These are phyloP conservation scores for Penicillium sclerotiorum DNA, from an alignment of 2,329 filamentous ascomycete genomes.

Conservation along the genomic window DNA sequence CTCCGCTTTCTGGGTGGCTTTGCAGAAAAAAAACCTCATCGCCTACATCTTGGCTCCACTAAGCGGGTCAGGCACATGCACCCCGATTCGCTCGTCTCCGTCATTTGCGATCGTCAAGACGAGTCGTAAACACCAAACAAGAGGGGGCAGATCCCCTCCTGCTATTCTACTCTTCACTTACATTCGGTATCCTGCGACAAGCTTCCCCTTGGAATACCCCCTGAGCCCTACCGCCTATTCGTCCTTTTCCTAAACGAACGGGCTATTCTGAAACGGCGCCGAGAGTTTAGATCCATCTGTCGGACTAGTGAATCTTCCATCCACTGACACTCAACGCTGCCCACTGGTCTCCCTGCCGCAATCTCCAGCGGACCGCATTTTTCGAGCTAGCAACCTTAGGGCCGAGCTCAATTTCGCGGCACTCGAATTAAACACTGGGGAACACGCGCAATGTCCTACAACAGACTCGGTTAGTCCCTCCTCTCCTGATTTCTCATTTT, in stretches of 20 bases:
- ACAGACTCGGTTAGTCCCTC: conserved; percentile 67
- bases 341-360: conserved; percentile 29
- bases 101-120: conserved; percentile 23
- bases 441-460: conserved; percentile 60
- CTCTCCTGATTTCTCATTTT: conserved; percentile 22
- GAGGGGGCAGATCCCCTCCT: conserved; percentile 6
- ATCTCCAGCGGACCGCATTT: conserved; percentile 27
- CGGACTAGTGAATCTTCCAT: conserved; percentile 17
- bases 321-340: conserved; percentile 15
- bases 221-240: conserved; percentile 6
- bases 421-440: conserved; percentile 22
- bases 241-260: conserved; percentile 6
- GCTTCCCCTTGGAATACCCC: background rate
- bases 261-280: conserved; percentile 24
- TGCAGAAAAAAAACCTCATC: background rate
- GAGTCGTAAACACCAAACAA: conserved; percentile 28
- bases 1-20: background rate
- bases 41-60: conserved; percentile 2
- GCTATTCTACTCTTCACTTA: conserved; percentile 8
- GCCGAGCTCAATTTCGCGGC: conserved; percentile 26
- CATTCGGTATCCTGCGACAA: conserved; percentile 11
- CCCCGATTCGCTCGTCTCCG: conserved; percentile 21
- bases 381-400: conserved; percentile 19
- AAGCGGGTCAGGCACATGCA: conserved; percentile 19
- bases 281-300: conserved; percentile 20